Base-by-base conservation (phyloP, 352 stramenopile species). In the Globisporangium camurandrum region DNA sequence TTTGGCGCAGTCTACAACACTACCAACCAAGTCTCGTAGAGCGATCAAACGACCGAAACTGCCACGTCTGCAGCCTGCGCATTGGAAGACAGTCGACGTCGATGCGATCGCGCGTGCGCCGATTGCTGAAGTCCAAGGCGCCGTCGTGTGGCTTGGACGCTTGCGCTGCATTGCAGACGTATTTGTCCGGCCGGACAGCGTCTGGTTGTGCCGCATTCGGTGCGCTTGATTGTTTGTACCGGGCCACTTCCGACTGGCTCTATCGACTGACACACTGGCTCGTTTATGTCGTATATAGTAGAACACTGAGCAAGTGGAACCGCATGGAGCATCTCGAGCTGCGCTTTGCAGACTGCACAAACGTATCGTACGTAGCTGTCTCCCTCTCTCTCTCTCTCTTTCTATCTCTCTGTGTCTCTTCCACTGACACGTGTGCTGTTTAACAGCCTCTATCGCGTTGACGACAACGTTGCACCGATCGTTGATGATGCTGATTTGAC, bases 181-280 rank as follows among this genome's bases (percentile, higher is more conserved):
- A 3, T 56, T 62, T 8, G 57, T 79, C 40, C 66, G 64, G 24
- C 42, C 43, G 12, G 63, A 78, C 43, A 54, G 58, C 17, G 37
- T 79, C 27, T 77, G 55, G 34, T 54, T 82, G 46, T 45, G 46
- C 46, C 59, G 64, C 28, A 75, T 82, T 56, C 56, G 59, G 59
- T 66, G 19, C n/a, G 49, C n/a, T 0, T 11, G 42, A 38, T 19
- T n/a, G 3, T 7, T 28, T 24, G 16, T 12, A 22, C 19, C 27
- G 11, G 12, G 3, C 22, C 37, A 19, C 17, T 51, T 52, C 71
- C 27, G 4, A 46, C 37, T 30, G 14, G n/a, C 4, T 31, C 9
- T 20, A 26, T 17, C 30, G n/a, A 30, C 14, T 37, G 11, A 27
- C 11, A 9, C 12, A 9, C 12, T 16, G 3, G 16, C 27, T 43